Percentiles rank a stretch among this genome's conserved stretches.
Evolutionary conservation across 2,329 filamentous ascomycete species (phyloP).

Genomic region (Colletotrichum spinosum): DNA sequence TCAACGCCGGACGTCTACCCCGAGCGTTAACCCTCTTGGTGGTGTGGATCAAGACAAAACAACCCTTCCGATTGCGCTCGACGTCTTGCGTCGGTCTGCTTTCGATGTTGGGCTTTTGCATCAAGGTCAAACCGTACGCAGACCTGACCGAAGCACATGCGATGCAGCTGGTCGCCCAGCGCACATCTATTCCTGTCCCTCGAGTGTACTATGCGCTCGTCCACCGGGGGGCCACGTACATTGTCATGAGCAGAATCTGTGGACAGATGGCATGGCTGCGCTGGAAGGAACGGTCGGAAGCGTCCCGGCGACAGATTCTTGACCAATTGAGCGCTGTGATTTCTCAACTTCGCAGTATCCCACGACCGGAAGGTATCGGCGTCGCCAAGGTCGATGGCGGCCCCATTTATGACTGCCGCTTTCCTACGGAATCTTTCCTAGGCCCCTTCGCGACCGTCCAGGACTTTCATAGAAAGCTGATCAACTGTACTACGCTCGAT

Average conservation of each 20-base stretch:
- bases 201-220: conserved; percentile 54
- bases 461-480: conserved; percentile 6
- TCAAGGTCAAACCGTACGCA: conserved; percentile 48
- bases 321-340: conserved; percentile 39
- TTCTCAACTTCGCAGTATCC: conserved; percentile 36
- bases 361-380: conserved; percentile 13
- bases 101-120: conserved; percentile 28
- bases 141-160: conserved; percentile 52
- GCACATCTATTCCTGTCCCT: conserved; percentile 58
- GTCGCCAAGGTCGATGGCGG: conserved; percentile 40
- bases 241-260: conserved; percentile 54
- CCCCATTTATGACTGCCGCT: conserved; percentile 41
- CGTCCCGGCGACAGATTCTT: conserved; percentile 40
- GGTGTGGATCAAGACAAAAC: neutral
- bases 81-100: neutral
- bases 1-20: conserved; percentile 2
- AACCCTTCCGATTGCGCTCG: neutral
- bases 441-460: conserved; percentile 40
- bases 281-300: conserved; percentile 36
- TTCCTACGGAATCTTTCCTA: conserved; percentile 38
- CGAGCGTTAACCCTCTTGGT: neutral
- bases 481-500: neutral
- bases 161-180: conserved; percentile 52
- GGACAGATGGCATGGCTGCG: conserved; percentile 39
- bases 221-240: conserved; percentile 50